Evolutionary conservation across 169 alveolate genomes (phyloP), one percentile per base, ranked within the genome.

Genomic region (Plasmodium cynomolgi): DNA sequence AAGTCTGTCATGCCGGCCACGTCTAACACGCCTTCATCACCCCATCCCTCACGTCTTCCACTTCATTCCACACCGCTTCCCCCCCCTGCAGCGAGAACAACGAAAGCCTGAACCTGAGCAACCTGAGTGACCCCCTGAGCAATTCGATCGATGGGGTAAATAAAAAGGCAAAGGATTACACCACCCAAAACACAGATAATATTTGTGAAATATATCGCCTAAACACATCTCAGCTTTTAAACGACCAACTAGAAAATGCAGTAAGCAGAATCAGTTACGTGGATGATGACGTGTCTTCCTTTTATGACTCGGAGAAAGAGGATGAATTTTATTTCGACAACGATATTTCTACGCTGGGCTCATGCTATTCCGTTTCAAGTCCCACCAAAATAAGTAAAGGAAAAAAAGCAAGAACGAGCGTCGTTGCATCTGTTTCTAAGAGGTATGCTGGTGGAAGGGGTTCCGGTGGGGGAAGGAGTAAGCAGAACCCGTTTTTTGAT

Each of bases 251-350:
- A 2, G 93, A 86, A 5, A 86, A 86, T 75, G 68, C 93, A 3
- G 31, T 86, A 8, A 86, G 93, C 23, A 86, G 93, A 77, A 86
- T 86, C 44, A 86, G 93, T 31, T 86, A 86, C 41, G 93, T 86
- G 26, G 93, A 86, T 77, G 93, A 86, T 77, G 93, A 86, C 47
- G 93, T 86, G 11, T 86, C 93, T n/a, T 86, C 93, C 11, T 86
- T 86, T 37, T 86, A 75, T 75, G 93, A 86, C n/a, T 86, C 93
- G 0, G 93, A 86, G 13, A 86, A 86, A 77, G 93, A 86, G 13
- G 85, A 86, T 33, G 93, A 86, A 17, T 80, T 86, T 56, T 86
- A 86, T 56, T 86, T 86, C 68, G 93, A 86, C 29, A 86, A 86
- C 50, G 93, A 86, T 33, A 75, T 86, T 75, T 86, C 93, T 0